These are phyloP conservation scores for Aureobasidium lini DNA, from an alignment of 2,329 filamentous ascomycete species.

Conservation along the genomic window DNA sequence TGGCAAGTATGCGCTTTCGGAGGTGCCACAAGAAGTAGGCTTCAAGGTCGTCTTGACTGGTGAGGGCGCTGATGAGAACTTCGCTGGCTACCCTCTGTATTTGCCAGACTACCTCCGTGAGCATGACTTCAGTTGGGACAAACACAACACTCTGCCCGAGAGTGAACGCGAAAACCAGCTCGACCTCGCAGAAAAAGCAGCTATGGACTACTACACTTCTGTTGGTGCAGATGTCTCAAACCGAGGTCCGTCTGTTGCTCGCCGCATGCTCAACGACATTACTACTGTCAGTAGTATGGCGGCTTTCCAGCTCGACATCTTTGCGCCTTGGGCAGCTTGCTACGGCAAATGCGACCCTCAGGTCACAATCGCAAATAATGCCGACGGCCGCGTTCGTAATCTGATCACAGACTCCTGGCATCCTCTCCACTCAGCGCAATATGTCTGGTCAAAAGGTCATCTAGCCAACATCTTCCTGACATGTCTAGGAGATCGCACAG, in stretches of 20 bases:
- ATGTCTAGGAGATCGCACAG: constrained; percentile 38
- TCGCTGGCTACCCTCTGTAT: constrained; percentile 45
- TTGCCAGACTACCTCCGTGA: constrained; percentile 43
- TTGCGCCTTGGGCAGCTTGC: constrained; percentile 28
- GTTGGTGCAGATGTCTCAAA: constrained; percentile 24
- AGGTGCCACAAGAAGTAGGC: constrained; percentile 37
- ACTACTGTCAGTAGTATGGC: constrained; percentile 30
- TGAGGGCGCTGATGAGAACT: constrained; percentile 42
- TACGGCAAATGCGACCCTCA: constrained; percentile 27
- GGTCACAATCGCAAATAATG: constrained; percentile 27
- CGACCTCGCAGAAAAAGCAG: constrained; percentile 21
- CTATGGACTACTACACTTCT: constrained; percentile 21
- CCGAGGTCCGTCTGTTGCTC: constrained; percentile 24
- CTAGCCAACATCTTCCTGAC: constrained; percentile 35
- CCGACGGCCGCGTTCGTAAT: constrained; percentile 25
- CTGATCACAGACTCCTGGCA: constrained; percentile 32
- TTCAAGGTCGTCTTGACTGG: constrained; percentile 49
- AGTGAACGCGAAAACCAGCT: constrained; percentile 19
- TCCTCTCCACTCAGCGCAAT: constrained; percentile 33
- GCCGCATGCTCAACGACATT: constrained; percentile 34
- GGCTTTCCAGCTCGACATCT: constrained; percentile 29
- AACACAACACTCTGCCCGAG: constrained; percentile 21
- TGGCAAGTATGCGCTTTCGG: constrained; percentile 43
- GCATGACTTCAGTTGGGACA: constrained; percentile 32
- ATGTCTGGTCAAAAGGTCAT: constrained; percentile 31